phyloP scores from a whole-genome alignment of 2,329 filamentous ascomycete genomes.

The Diplodia scrobiculata region DNA sequence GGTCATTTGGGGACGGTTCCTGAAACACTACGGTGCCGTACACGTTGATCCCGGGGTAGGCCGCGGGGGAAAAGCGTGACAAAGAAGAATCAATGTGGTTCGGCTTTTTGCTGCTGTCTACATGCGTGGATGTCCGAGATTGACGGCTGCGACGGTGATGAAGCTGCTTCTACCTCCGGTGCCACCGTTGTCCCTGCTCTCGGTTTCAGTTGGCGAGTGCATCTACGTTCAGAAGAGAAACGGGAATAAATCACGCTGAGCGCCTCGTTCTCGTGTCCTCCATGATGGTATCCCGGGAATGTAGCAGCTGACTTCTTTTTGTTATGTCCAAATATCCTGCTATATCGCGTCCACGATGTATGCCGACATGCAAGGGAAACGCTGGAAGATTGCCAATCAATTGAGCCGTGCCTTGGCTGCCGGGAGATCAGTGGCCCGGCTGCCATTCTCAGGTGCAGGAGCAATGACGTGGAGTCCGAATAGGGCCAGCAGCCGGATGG shows the following conservation, averaged over 20 bases:
- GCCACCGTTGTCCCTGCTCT: neutral
- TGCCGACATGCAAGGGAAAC: neutral
- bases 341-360: neutral
- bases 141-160: neutral
- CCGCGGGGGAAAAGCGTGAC: neutral
- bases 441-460: neutral
- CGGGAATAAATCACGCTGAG: neutral
- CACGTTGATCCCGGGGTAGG: constrained; percentile 3
- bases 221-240: neutral
- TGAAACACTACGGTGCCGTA: constrained; percentile 4
- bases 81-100: neutral
- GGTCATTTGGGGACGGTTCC: neutral
- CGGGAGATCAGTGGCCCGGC: neutral
- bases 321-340: neutral
- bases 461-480: neutral
- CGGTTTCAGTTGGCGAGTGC: neutral
- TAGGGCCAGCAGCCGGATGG: neutral
- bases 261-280: neutral
- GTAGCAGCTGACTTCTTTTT: neutral
- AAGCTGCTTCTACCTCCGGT: neutral
- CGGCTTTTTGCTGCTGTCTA: neutral
- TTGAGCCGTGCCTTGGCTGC: neutral
- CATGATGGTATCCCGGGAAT: neutral
- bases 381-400: neutral
- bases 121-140: neutral